These are phyloP conservation scores for Trifolium fragiferum DNA, from an alignment of 306 rosid species.

Conservation along the genomic window DNA sequence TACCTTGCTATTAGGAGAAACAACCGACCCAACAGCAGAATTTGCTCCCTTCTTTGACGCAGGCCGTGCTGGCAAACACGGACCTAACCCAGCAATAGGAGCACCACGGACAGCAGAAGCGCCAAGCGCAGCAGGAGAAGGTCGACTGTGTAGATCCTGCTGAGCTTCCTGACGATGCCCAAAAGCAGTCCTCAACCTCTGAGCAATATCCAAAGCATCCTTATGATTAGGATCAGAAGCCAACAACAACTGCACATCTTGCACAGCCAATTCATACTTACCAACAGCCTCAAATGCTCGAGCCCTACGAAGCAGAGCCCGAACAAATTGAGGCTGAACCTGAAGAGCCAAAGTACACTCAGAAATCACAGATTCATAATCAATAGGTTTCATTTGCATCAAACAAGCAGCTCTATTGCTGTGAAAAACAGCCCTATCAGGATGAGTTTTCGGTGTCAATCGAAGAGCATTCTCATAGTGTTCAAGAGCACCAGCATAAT, in stretches of 20 bases:
- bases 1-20: constrained; percentile 51
- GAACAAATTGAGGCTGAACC: constrained; percentile 78
- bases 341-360: constrained; percentile 95
- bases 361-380: constrained; percentile 81
- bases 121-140: constrained; percentile 97
- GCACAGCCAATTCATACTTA: constrained; percentile 84
- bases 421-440: constrained; percentile 84
- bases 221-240: constrained; percentile 70
- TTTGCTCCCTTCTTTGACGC: constrained; percentile 60
- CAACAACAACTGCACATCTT: constrained; percentile 80
- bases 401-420: constrained; percentile 93
- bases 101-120: constrained; percentile 98
- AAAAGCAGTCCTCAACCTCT: constrained; percentile 71
- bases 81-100: constrained; percentile 87
- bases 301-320: constrained; percentile 90
- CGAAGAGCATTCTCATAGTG: constrained; percentile 87
- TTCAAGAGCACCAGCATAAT: constrained; percentile 84
- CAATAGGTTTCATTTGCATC: constrained; percentile 96
- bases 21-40: constrained; percentile 47
- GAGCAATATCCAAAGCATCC: constrained; percentile 87
- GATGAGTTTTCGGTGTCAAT: constrained; percentile 81
- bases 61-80: constrained; percentile 80
- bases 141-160: constrained; percentile 98
- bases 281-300: constrained; percentile 82
- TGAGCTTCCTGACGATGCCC: constrained; percentile 88